Conservation (phyloP, 164 flowering plant species). For the Magnolia sinica region DNA sequence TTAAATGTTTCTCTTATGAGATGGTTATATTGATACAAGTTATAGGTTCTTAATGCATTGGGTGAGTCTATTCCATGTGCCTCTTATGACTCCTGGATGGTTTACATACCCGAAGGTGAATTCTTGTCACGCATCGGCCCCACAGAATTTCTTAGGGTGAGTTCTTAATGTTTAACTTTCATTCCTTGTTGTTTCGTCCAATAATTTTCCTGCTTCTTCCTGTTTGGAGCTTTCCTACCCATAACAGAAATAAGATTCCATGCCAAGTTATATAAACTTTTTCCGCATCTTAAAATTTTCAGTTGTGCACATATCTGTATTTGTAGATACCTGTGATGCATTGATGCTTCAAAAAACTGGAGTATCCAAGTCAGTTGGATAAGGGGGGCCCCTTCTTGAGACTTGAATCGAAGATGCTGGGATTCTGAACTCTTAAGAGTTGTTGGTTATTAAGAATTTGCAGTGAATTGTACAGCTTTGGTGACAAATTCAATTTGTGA, state of each 20-base stretch:
- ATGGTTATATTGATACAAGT: neutral
- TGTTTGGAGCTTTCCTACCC: neutral
- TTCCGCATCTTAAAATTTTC: neutral
- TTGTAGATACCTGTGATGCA: neutral
- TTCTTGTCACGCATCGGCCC: constrained; percentile 91
- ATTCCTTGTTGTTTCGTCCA: neutral
- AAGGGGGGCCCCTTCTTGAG: too few relatives aligned
- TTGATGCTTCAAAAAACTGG: too few relatives aligned
- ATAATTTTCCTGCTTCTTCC: neutral
- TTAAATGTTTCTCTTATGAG: neutral
- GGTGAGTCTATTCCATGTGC: constrained; percentile 81
- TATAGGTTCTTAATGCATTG: constrained; percentile 87
- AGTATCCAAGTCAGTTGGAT: too few relatives aligned
- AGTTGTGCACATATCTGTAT: neutral
- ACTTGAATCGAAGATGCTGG: too few relatives aligned
- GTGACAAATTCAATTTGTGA: too few relatives aligned
- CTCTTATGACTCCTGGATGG: constrained; percentile 96
- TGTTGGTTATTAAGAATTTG: too few relatives aligned
- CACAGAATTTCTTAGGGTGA: constrained; percentile 82
- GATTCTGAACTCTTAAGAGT: too few relatives aligned
- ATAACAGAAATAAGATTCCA: neutral
- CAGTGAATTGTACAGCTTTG: too few relatives aligned
- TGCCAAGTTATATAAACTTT: neutral
- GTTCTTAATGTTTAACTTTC: neutral
- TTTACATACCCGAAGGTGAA: constrained; percentile 89